Evolutionary conservation across 2,329 filamentous ascomycete genomes (phyloP).

Genomic region (Dactylella cylindrospora): DNA sequence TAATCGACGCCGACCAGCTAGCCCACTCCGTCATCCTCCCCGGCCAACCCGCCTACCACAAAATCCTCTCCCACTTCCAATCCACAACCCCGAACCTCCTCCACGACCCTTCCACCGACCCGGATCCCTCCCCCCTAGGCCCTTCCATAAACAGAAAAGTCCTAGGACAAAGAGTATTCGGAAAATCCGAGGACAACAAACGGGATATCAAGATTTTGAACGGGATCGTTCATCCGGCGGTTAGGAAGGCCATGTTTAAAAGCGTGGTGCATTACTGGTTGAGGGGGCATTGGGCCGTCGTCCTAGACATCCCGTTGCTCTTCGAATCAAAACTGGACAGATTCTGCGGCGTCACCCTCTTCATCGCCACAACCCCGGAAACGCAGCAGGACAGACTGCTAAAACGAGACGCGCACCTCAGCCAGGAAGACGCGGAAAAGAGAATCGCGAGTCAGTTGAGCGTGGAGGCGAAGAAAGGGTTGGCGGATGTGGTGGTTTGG

Average conservation of each 20-base stretch:
- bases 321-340: constrained; percentile 86
- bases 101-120: constrained; percentile 52
- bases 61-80: constrained; percentile 79
- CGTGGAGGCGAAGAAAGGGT: constrained; percentile 76
- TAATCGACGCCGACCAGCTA: constrained; percentile 91
- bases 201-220: constrained; percentile 78
- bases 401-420: constrained; percentile 74
- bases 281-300: constrained; percentile 78
- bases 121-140: constrained; percentile 54
- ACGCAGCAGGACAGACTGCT: constrained; percentile 80
- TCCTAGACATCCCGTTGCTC: constrained; percentile 86
- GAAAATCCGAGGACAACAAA: constrained; percentile 68
- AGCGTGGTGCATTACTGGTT: constrained; percentile 72
- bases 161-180: constrained; percentile 83
- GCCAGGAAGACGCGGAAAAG: constrained; percentile 81
- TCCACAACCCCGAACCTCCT: constrained; percentile 84
- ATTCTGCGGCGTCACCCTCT: constrained; percentile 79
- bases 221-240: constrained; percentile 87
- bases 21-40: constrained; percentile 93
- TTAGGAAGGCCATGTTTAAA: constrained; percentile 78
- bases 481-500: constrained; percentile 79
- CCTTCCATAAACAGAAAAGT: constrained; percentile 74
- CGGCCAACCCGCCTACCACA: constrained; percentile 77
- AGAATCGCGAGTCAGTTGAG: constrained; percentile 84
- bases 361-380: constrained; percentile 78